Conservation (phyloP, 352 stramenopile genomes). For the Phytophthora pseudosyringae region DNA sequence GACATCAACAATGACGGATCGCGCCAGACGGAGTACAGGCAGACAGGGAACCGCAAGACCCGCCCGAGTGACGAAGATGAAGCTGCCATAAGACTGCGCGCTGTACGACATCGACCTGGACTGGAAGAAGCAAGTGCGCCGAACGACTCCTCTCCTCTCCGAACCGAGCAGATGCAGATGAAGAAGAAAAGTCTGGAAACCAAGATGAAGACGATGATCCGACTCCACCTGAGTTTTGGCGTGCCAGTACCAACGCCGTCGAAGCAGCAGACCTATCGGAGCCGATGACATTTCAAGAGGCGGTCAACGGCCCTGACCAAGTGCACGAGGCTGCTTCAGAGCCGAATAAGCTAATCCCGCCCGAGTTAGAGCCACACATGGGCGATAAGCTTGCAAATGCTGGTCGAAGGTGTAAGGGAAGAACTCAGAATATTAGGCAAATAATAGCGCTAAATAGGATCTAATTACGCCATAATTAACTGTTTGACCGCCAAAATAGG, state of each 20-base stretch:
- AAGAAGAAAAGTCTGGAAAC: not conserved
- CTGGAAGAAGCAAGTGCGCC: not conserved
- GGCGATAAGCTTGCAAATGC: no score
- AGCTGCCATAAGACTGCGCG: not conserved
- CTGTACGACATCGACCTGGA: not conserved
- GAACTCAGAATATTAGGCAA: no score
- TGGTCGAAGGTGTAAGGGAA: no score
- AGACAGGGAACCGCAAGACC: not conserved
- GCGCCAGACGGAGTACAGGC: not conserved
- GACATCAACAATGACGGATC: not conserved
- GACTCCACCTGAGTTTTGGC: not conserved
- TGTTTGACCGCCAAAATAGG: no score
- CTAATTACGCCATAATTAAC: no score
- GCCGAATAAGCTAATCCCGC: no score
- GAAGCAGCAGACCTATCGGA: not conserved
- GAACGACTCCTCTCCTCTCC: not conserved
- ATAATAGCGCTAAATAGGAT: no score
- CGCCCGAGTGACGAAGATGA: no score
- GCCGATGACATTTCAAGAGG: not conserved
- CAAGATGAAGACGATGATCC: not conserved
- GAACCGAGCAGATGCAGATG: not conserved
- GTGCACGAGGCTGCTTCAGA: no score
- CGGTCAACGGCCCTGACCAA: no score
- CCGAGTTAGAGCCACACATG: no score
- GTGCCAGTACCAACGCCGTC: conserved; percentile 1